Conservation (phyloP, 179 eudicot genomes). For the Drosera spatulata region DNA sequence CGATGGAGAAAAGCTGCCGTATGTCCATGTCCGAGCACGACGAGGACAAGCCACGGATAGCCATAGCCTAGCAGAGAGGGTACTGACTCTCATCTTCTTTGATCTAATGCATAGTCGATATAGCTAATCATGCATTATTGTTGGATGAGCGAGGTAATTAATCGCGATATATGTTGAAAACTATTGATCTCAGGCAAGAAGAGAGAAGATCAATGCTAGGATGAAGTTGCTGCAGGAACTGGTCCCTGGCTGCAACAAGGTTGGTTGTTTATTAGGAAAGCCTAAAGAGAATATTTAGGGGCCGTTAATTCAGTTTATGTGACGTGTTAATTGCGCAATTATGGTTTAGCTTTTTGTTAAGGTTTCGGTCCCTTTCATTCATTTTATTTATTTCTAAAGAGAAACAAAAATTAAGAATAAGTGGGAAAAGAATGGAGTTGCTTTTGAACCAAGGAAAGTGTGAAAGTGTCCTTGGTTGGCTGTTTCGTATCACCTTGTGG, state of each 20-base stretch:
- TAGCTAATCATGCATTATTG: too few species aligned
- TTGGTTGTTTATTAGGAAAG: conserved; percentile 6
- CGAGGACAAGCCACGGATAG: conserved; percentile 98
- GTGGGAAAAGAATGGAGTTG: conserved; percentile 14
- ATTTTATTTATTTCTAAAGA: too few species aligned
- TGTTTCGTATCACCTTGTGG: conserved; percentile 10
- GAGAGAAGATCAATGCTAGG: conserved; percentile 96
- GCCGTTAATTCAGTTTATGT: too few species aligned
- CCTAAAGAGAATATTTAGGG: too few species aligned
- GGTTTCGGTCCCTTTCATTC: too few species aligned
- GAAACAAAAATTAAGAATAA: too few species aligned
- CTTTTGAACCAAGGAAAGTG: conserved; percentile 21
- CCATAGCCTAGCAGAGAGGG: conserved; percentile 98
- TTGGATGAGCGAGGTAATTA: too few species aligned
- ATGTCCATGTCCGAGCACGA: conserved; percentile 91
- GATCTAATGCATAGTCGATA: too few species aligned
- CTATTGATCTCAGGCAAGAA: conserved; percentile 56
- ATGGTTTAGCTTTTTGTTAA: too few species aligned
- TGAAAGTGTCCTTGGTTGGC: conserved; percentile 18
- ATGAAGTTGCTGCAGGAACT: conserved; percentile 95
- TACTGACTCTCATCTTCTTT: conserved; percentile 12
- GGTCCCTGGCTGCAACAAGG: conserved; percentile 99
- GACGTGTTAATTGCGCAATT: too few species aligned
- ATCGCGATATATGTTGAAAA: too few species aligned
- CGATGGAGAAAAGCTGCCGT: conserved; percentile 77